These are phyloP conservation scores for Delonix regia DNA, from an alignment of 306 rosid genomes.

Conservation along the genomic window DNA sequence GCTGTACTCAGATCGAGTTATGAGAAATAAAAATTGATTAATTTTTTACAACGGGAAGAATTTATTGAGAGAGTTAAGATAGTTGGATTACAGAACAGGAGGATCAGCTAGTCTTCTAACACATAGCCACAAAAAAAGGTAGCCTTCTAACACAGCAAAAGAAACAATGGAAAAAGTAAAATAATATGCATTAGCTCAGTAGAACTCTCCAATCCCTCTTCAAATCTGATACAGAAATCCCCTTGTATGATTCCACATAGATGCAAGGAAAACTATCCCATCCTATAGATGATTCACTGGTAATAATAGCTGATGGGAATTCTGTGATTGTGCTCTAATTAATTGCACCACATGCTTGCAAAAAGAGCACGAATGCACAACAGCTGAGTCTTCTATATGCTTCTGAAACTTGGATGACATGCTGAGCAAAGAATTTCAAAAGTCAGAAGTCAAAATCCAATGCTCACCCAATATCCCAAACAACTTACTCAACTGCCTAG, in stretches of 20 bases:
- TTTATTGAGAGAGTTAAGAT: neutral
- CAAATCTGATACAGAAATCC: neutral
- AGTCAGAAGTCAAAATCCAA: neutral
- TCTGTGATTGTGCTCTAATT: neutral
- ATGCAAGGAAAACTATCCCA: neutral
- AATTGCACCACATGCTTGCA: neutral
- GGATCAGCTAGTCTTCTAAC: neutral
- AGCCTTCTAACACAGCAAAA: neutral
- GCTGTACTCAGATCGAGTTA: conserved; percentile 3
- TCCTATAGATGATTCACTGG: neutral
- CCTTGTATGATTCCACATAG: neutral
- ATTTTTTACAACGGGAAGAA: neutral
- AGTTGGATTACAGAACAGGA: neutral
- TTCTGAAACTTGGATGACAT: neutral
- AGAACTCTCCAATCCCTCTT: conserved; percentile 7
- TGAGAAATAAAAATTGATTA: neutral
- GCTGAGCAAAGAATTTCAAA: neutral
- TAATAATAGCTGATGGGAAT: neutral
- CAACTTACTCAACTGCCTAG: neutral
- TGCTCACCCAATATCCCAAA: neutral
- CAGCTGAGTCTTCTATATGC: neutral
- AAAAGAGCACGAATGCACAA: neutral
- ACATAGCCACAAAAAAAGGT: neutral
- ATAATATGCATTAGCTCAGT: neutral
- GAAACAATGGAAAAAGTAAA: neutral